Conservation (phyloP, 1,139 yeast species). For the Debaryomycetaceae sp. region DNA sequence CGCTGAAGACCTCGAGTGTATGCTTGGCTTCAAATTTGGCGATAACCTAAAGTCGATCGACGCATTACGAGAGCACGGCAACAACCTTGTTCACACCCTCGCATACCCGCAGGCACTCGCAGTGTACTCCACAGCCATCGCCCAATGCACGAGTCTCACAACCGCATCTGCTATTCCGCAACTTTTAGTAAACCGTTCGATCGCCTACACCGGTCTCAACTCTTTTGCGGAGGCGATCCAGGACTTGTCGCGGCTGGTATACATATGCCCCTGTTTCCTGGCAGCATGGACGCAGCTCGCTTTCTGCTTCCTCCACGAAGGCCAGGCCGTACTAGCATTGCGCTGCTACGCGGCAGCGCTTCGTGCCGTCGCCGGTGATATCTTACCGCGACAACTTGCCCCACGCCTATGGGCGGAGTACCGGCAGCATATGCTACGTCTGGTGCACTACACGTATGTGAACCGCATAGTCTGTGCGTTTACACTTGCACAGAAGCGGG, state of each 20-base stretch:
- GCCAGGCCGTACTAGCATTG: slow-evolving; percentile 23
- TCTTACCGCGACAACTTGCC: slow-evolving; percentile 15
- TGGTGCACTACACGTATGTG: too few relatives aligned
- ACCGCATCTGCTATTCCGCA: slow-evolving; percentile 18
- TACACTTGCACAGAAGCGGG: too few relatives aligned
- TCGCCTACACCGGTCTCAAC: slow-evolving; percentile 33
- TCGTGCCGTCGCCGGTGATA: slow-evolving; percentile 20
- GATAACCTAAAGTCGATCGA: slow-evolving; percentile 4
- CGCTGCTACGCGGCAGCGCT: slow-evolving; percentile 25
- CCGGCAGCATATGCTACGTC: too few relatives aligned
- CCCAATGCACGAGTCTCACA: slow-evolving; percentile 9
- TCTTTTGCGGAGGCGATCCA: slow-evolving; percentile 32
- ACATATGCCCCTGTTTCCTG: slow-evolving; percentile 21
- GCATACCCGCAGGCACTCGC: slow-evolving; percentile 34
- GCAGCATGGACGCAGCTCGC: slow-evolving; percentile 40
- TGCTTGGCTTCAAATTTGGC: too few relatives aligned
- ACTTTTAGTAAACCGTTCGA: slow-evolving; percentile 29
- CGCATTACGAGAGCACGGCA: slow-evolving; percentile 29
- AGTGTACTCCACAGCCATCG: slow-evolving; percentile 28
- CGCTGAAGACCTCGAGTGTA: too few relatives aligned
- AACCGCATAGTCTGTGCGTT: too few relatives aligned
- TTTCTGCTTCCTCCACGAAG: slow-evolving; percentile 35
- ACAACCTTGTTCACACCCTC: slow-evolving; percentile 27
- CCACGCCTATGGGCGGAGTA: too few relatives aligned
- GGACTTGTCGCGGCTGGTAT: slow-evolving; percentile 26